Evolutionary conservation across 805 yeast species (phyloP).

Genomic region (Pichia ethanolica): DNA sequence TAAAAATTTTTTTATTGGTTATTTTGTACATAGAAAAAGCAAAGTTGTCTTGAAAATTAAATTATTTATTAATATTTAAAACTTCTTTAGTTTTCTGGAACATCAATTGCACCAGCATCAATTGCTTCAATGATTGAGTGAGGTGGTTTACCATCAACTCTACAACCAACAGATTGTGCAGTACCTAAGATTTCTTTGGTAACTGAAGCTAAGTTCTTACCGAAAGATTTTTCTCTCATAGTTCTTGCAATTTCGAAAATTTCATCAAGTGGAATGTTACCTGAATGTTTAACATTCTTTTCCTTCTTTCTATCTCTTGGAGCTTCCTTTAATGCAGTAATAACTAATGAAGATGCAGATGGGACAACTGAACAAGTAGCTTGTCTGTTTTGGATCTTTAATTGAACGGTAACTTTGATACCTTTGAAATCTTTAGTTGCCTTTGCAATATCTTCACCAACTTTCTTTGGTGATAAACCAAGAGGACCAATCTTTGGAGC

Average conservation of each 20-base stretch:
- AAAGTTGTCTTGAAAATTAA: slow-evolving; percentile 12
- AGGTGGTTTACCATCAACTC: slow-evolving; percentile 99
- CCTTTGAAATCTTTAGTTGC: slow-evolving; percentile 99
- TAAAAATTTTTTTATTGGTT: neutral
- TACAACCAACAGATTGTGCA: slow-evolving; percentile 99
- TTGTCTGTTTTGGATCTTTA: slow-evolving; percentile 99
- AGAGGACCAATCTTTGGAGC: slow-evolving; percentile 99
- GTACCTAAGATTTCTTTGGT: slow-evolving; percentile 99
- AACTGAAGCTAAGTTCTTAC: slow-evolving; percentile 94
- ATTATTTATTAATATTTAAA: slow-evolving; percentile 1
- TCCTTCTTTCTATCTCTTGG: slow-evolving; percentile 99
- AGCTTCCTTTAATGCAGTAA: slow-evolving; percentile 98
- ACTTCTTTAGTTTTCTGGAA: slow-evolving; percentile 57
- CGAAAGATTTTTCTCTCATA: slow-evolving; percentile 96
- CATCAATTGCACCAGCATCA: slow-evolving; percentile 95
- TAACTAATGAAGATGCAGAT: slow-evolving; percentile 97
- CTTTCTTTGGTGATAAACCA: slow-evolving; percentile 99
- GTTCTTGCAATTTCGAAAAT: slow-evolving; percentile 95
- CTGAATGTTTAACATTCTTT: slow-evolving; percentile 98
- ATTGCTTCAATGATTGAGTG: slow-evolving; percentile 98
- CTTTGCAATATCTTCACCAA: slow-evolving; percentile 99
- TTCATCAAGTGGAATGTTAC: slow-evolving; percentile 96
- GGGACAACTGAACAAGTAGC: slow-evolving; percentile 98
- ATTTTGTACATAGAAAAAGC: slow-evolving; percentile 21
- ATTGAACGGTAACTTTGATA: slow-evolving; percentile 97